A percentile compares a stretch with the other conserved stretches of the same genome.
Evolutionary conservation across 768 basidiomycete genomes (phyloP).

Genomic region (Trametes cingulata): DNA sequence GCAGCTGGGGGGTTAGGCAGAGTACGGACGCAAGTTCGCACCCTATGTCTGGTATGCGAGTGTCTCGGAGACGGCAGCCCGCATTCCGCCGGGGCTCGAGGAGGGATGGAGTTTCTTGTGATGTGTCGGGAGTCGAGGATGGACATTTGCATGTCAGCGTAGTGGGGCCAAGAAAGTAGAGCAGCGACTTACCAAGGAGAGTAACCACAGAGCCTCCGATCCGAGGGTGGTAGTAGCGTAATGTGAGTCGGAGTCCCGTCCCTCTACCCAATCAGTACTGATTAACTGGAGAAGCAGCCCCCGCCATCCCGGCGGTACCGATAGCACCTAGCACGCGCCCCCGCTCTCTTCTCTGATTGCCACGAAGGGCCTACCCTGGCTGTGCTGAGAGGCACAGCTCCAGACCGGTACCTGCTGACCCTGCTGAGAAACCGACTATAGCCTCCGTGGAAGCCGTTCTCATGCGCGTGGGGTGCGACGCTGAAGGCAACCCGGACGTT

Average conservation of each 20-base stretch:
- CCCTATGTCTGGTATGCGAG: neutral
- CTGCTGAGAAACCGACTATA: conserved; percentile 10
- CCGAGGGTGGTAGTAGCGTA: neutral
- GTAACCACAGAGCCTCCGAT: neutral
- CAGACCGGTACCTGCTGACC: conserved; percentile 9
- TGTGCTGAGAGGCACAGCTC: neutral
- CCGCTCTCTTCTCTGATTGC: neutral
- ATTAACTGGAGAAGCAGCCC: neutral
- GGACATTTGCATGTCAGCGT: neutral
- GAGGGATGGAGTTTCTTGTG: neutral
- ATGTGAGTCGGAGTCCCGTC: neutral
- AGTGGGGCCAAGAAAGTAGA: neutral
- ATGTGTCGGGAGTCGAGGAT: neutral
- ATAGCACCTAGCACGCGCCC: neutral
- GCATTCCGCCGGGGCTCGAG: neutral
- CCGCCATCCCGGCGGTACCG: conserved; percentile 5
- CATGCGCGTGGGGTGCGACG: conserved; percentile 7
- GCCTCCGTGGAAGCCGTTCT: conserved; percentile 9
- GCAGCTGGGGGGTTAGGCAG: neutral
- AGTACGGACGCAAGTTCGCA: neutral
- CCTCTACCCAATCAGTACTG: neutral
- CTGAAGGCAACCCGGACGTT: neutral
- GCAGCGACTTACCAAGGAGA: neutral
- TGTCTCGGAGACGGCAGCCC: neutral
- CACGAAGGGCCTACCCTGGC: neutral